A percentile compares a stretch with the other conserved stretches of the same genome.
Conservation (phyloP, 75 land plant genomes). For the Cupressus sempervirens region DNA sequence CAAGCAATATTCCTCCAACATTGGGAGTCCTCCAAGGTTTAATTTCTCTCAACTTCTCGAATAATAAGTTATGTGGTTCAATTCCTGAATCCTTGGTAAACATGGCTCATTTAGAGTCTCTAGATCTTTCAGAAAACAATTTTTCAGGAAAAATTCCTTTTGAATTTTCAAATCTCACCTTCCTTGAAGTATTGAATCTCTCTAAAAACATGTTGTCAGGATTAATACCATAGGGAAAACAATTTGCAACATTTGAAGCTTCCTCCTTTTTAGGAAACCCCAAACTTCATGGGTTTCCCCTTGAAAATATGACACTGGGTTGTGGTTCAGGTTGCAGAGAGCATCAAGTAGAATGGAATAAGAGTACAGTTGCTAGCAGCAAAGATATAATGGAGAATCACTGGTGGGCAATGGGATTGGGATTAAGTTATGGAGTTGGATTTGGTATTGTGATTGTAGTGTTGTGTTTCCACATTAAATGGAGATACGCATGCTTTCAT, state of each 20-base stretch:
- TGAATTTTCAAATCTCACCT: constrained; percentile 5
- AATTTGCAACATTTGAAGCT: constrained; percentile 5
- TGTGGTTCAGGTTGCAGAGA: not conserved
- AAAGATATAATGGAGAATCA: too few relatives aligned
- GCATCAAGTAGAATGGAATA: not conserved
- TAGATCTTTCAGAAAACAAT: too few relatives aligned
- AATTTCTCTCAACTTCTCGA: not conserved
- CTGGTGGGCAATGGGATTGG: not conserved
- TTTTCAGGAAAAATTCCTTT: constrained; percentile 18
- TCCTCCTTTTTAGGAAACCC: constrained; percentile 14
- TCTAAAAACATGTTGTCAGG: constrained; percentile 12
- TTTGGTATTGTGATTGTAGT: not conserved
- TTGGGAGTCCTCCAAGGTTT: not conserved
- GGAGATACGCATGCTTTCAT: not conserved
- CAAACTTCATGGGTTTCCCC: constrained; percentile 10
- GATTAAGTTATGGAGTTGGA: not conserved
- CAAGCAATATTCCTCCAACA: not conserved
- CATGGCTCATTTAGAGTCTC: not conserved
- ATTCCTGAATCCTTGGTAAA: constrained; percentile 11
- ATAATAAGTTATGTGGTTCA: constrained; percentile 11
- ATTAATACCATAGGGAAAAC: constrained; percentile 14
- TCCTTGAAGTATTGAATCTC: constrained; percentile 9
- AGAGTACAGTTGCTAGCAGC: not conserved
- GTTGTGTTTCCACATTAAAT: not conserved
- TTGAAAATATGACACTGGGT: not conserved